Evolutionary conservation across 108 stramenopile genomes (phyloP), one percentile per base, ranked within the genome.

Genomic region (Cyclotella distinguenda): DNA sequence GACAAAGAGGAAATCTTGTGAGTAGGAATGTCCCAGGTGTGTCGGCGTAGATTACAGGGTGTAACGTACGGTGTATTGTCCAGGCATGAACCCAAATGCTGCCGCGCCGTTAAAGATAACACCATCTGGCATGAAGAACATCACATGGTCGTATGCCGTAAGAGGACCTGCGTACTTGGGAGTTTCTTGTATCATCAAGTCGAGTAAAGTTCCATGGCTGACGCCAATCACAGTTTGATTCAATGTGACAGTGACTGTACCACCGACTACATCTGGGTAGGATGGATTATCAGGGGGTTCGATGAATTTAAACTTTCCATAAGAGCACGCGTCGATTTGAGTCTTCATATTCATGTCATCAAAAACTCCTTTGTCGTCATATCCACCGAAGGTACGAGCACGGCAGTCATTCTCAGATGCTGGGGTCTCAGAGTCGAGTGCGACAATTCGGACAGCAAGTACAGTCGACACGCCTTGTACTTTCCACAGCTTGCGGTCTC

Each of bases 261-360:
- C 58, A 4, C 42, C 42, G 4, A 32, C 21, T 9, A 59, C 38
- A 22, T 3, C 58, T 4, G 58, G 58, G 21, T 40, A 59, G 7
- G 42, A 22, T 5, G 58, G 34, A 40, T 59, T 43, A 3, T 40
- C 3, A 9, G 22, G 38, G 21, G 58, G 58, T 18, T 26, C 25
- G 25, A 59, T 39, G 28, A 43, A 59, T 11, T 59, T 40, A 4
- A 59, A 25, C 28, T 59, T 59, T 26, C 58, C 58, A 26, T 59
- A 40, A 18, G 58, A 59, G 19, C 58, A 59, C n/a, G 38, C 58
- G 18, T 40, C 25, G 10, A 43, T 59, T 19, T 59, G 58, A 25
- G 40, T 27, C n/a, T 43, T 22, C 25, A 59, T 25, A 43, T 59
- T 59, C 58, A 59, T 40, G 28, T 59, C 58, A 43, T 59, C 58